Base-by-base conservation (phyloP, 2,329 filamentous ascomycete species). In the Claviceps arundinis region DNA sequence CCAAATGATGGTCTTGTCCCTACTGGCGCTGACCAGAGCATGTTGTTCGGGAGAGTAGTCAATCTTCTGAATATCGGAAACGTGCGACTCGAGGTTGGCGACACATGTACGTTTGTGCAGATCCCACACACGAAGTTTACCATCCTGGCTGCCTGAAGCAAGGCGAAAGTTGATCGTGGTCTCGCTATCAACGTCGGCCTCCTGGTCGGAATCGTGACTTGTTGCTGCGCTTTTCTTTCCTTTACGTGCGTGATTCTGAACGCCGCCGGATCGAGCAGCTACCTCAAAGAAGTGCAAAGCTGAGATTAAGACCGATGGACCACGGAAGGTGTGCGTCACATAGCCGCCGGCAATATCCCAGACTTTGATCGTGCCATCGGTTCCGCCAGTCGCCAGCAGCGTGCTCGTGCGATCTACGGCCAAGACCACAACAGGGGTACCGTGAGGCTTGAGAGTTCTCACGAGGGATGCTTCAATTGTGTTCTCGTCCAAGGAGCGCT, bases 301-400 rank as follows among this genome's bases (percentile, higher is more conserved):
- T 13, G 93, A 95, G 4, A 98, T 81, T 22, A 98, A 78, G 9
- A 93, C 90, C 54, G 89, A 89, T 52, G 95, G 91, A 1, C 90
- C 90, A 59, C 91, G 86, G 68, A 98, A 95, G 0, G 89, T 95
- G 68, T 98, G 93, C 30, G 94, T 98, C 37, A 89, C 82, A 67
- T 87, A 97, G 22, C 93, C 93, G 45, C 84, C 88, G 48, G 77
- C 75, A 54, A 98, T 89, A 68, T 98, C 93, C 91, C 91, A 98
- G 50, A 98, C 84, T 68, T 98, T 98, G 61, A 97, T 87, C 1
- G 86, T 81, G 24, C 93, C 93, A 64, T 98, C 93, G 3, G 93
- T 90, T 48, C 87, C 88, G 56, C 94, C 93, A 16, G 91, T 97
- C 16, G 90, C 93, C 44, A 98, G 75, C 13, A 98, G 73, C 2